Base-by-base conservation (phyloP, 768 basidiomycete genomes). In the Pleurotus pulmonarius region DNA sequence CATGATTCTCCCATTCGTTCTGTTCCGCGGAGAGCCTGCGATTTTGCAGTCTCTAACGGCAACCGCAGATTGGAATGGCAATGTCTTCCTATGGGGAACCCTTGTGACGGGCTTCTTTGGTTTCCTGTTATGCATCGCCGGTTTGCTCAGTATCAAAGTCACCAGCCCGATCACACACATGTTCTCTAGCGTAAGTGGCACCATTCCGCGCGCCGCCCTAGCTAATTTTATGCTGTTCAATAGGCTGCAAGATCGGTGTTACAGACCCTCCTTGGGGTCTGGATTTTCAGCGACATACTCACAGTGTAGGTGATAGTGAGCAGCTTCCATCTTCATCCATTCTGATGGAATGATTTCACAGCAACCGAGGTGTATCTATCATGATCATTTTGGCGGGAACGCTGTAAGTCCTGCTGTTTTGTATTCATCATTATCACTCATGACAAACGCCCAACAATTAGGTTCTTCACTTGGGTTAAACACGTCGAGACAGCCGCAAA, bases 151-250 rank as follows among this genome's bases (percentile, higher is more conserved):
- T 65, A 90, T 93, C 73, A 88, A 88, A 65, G 82, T 90, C 49
- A 92, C 90, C 13, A 88, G 86, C 56, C 90, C 90, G 4, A 80
- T 93, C 54, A 91, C 89, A 1, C 91, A 92, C 67, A 92, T 91
- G 88, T 88, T 92, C 70, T 86, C 85, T 13, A 87, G 80, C 60
- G 88, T 89, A 63, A 66, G 85, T 76, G 9, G 49, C 5, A 18
- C n/a, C 39, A 61, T 46, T 57, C 34, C 39, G 44, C 55, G 45
- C 45, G 38, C 12, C 49, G 49, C 38, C 12, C 38, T 55, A 41
- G 62, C 56, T 59, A 43, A 55, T 41, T 54, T 41, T 54, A 45
- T 48, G 56, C 44, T 16, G 58, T 55, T 38, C 25, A 51, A 46
- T 60, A 88, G 90, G 88, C 91, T 25, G 88, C 87, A 6, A 79